Base-by-base conservation (phyloP, 139 green algal genomes). In the Micractinium conductrix region DNA sequence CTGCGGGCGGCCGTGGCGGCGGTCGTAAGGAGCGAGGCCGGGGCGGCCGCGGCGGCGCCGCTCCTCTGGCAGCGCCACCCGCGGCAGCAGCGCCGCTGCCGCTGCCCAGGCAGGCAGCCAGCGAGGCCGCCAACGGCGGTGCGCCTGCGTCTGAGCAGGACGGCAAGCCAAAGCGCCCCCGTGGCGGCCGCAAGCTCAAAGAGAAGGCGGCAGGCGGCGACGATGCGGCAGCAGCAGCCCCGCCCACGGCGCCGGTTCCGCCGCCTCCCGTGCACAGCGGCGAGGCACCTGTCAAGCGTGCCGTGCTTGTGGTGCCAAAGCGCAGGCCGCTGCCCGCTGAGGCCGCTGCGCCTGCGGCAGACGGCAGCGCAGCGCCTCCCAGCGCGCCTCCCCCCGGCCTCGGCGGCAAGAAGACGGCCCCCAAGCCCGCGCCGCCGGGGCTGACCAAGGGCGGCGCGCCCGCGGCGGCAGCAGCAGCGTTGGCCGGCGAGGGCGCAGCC, bases 101-200 rank as follows among this genome's bases (percentile, higher is more conserved):
- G 1, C 42, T 62, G 43, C 5, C 58, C 26, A 40, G 71, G 26
- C n/a, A n/a, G n/a, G n/a, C 70, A 76, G 70, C 70, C 35, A 55
- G 40, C n/a, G n/a, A n/a, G n/a, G 71, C 43, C 8, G 33, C 16
- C 74, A 44, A 21, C 74, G 19, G 45, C n/a, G 8, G 12, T 14
- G 72, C 72, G 10, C 24, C 71, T 42, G 71, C 43, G 26, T 24
- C 71, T 1, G 74, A 80, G 28, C 74, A 68, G 17, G 74, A 17
- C 4, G 45, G 17, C 74, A 80, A 80, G 48, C n/a, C 45, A 26
- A 80, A 80, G 48, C 74, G 74, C 33, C 33, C n/a, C 5, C 74
- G 74, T 21, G 74, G 74, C 74, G 74, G 74, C n/a, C 74, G 74
- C 45, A 80, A 80, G 45, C 12, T 43, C 45, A 80, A 62, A 28